Evolutionary conservation across 306 rosid genomes (phyloP).

Genomic region (Malus sieversii): DNA sequence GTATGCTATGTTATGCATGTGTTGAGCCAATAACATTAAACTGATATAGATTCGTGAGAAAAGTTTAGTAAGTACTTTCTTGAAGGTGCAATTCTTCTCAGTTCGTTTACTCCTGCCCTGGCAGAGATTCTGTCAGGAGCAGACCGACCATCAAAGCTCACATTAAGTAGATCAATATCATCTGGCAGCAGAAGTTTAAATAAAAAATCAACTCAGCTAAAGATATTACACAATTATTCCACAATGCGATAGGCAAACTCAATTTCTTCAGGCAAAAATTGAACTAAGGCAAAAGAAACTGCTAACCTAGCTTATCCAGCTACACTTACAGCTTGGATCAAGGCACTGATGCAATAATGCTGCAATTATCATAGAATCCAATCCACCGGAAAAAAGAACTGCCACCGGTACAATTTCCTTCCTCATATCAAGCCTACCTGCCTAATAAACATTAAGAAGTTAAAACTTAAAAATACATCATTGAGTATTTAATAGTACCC

Average conservation of each 20-base stretch:
- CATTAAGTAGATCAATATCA: slow-evolving; percentile 85
- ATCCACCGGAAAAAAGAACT: slow-evolving; percentile 89
- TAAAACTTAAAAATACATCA: not conserved
- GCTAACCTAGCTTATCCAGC: slow-evolving; percentile 11
- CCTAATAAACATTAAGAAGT: slow-evolving; percentile 25
- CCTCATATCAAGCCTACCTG: slow-evolving; percentile 32
- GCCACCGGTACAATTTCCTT: slow-evolving; percentile 65
- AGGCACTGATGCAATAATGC: slow-evolving; percentile 79
- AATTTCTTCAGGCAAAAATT: slow-evolving; percentile 10
- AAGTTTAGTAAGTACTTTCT: slow-evolving; percentile 51
- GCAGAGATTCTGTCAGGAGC: slow-evolving; percentile 92
- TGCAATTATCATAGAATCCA: slow-evolving; percentile 96
- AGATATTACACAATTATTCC: slow-evolving; percentile 8
- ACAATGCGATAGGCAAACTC: slow-evolving; percentile 10
- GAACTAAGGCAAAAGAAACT: not conserved
- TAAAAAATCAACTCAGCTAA: slow-evolving; percentile 17
- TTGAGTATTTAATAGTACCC: not conserved
- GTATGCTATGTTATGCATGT: not conserved
- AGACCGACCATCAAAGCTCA: slow-evolving; percentile 75
- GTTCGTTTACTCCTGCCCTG: slow-evolving; percentile 66
- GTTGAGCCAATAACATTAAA: not conserved
- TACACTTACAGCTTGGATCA: slow-evolving; percentile 64
- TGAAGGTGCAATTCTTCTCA: slow-evolving; percentile 67
- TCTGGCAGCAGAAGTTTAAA: slow-evolving; percentile 42
- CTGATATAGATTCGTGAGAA: not conserved